These are phyloP conservation scores for Entomophthora muscae DNA, from an alignment of 371 early-diverging fungal species.

Conservation along the genomic window DNA sequence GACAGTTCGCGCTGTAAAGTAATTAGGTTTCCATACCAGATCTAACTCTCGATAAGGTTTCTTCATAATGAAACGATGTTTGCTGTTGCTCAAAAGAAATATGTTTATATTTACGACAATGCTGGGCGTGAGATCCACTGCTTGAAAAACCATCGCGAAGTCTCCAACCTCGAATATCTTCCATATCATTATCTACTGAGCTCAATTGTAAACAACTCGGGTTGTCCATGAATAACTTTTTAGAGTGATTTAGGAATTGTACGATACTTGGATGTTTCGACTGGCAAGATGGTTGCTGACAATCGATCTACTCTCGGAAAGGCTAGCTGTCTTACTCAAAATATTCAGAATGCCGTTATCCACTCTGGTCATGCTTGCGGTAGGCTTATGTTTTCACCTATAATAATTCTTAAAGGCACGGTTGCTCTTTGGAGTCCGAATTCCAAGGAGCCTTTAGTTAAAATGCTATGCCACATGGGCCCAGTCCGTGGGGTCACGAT, in stretches of 20 bases:
- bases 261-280: slow-evolving; percentile 94
- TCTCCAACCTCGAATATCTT: slow-evolving; percentile 73
- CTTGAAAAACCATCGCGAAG: slow-evolving; percentile 64
- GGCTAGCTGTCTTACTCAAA: slow-evolving; percentile 74
- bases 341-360: slow-evolving; percentile 84
- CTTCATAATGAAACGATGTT: slow-evolving; percentile 94
- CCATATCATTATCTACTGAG: slow-evolving; percentile 94
- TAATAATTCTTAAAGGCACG: slow-evolving; percentile 18
- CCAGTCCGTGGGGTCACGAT: slow-evolving; percentile 75
- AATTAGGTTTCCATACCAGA: slow-evolving; percentile 16
- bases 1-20: slow-evolving; percentile 78
- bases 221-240: background rate
- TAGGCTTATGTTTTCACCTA: slow-evolving; percentile 6
- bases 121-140: slow-evolving; percentile 90
- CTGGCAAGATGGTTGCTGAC: slow-evolving; percentile 77
- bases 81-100: slow-evolving; percentile 93
- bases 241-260: slow-evolving; percentile 68
- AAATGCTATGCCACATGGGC: slow-evolving; percentile 86
- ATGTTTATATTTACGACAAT: slow-evolving; percentile 92
- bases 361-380: slow-evolving; percentile 88
- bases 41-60: slow-evolving; percentile 33
- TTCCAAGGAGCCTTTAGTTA: slow-evolving; percentile 65
- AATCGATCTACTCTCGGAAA: slow-evolving; percentile 59
- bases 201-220: slow-evolving; percentile 33
- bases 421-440: slow-evolving; percentile 94